Evolutionary conservation across 2,329 filamentous ascomycete species (phyloP), one percentile per base, ranked within the genome.

Genomic region (Botrytis fragariae): DNA sequence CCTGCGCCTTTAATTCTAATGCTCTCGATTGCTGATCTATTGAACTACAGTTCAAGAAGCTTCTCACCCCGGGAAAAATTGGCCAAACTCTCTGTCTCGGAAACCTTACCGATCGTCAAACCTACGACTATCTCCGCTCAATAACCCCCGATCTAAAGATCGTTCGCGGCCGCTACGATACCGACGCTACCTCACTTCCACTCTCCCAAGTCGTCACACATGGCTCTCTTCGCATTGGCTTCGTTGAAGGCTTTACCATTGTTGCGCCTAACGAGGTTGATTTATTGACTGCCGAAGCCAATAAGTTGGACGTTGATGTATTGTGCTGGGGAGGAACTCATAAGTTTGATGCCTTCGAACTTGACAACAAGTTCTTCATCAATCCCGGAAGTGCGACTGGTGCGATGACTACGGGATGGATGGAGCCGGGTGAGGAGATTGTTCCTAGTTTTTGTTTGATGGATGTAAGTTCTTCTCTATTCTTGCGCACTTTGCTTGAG

Each of bases 371-470:
- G 85, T 91, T 92, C 83, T 92, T 92, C 77, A 88, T 92, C 77
- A 92, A 91, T 79, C 90, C 90, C 2, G 90, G 90, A 5, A 91
- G 87, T 79, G 90, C 89, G 37, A 91, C 90, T 8, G 90, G 90
- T 16, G 89, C 89, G 4, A 89, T 89, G 76, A 84, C 87, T 35
- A 87, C 87, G 1, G 86, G 87, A 32, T 90, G 88, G 86, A 84
- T 84, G 32, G 84, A 84, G 69, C 87, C 87, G 59, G 69, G 84
- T n/a, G 89, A 93, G 80, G 92, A 95, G 72, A 92, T 92, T 37
- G 91, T 91, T 73, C 95, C 95, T 39, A 97, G 94, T 82, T 98
- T 98, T 83, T 97, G 96, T 81, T 84, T 98, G 82, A 98, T 98
- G 95, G 95, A 98, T 88, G 95, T 98, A 83, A 85, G 94, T 91